A percentile compares a stretch with the other conserved stretches of the same genome.
Evolutionary conservation across 306 rosid species (phyloP).

Genomic region (Erythrophleum fordii): DNA sequence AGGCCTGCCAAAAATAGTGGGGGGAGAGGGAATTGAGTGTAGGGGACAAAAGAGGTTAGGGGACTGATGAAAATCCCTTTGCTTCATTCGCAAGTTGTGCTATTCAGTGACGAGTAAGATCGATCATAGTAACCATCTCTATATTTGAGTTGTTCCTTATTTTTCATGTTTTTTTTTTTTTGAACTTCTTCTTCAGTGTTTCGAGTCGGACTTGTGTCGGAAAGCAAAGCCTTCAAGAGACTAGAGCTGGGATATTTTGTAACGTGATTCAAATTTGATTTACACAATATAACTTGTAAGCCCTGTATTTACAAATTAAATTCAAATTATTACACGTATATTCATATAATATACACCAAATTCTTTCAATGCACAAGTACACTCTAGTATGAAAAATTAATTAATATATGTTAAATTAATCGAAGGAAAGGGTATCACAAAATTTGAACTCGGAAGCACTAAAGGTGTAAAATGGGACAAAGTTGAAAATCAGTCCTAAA

Average conservation of each 20-base stretch:
- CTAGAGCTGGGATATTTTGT: too few relatives aligned
- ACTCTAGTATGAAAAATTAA: too few relatives aligned
- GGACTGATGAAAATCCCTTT: conserved; percentile 49
- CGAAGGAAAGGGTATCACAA: too few relatives aligned
- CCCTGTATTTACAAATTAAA: too few relatives aligned
- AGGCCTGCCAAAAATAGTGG: too few relatives aligned
- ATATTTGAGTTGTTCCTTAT: background rate
- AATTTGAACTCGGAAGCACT: background rate
- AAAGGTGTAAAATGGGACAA: background rate
- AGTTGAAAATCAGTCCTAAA: background rate
- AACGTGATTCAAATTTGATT: too few relatives aligned
- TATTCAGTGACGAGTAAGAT: background rate
- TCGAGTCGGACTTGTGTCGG: background rate
- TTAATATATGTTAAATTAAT: too few relatives aligned
- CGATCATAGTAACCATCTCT: background rate
- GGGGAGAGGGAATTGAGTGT: too few relatives aligned
- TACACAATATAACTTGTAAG: too few relatives aligned
- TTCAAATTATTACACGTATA: too few relatives aligned
- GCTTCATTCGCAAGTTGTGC: conserved; percentile 65
- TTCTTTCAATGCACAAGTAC: too few relatives aligned
- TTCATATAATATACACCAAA: too few relatives aligned
- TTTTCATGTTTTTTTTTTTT: background rate
- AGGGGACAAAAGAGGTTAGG: conserved; percentile 50
- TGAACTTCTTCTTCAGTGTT: background rate
- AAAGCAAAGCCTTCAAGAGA: background rate